Evolutionary conservation across 1,139 yeast genomes (phyloP), one percentile per base, ranked within the genome.

Genomic region (Scheffersomyces illinoinensis): DNA sequence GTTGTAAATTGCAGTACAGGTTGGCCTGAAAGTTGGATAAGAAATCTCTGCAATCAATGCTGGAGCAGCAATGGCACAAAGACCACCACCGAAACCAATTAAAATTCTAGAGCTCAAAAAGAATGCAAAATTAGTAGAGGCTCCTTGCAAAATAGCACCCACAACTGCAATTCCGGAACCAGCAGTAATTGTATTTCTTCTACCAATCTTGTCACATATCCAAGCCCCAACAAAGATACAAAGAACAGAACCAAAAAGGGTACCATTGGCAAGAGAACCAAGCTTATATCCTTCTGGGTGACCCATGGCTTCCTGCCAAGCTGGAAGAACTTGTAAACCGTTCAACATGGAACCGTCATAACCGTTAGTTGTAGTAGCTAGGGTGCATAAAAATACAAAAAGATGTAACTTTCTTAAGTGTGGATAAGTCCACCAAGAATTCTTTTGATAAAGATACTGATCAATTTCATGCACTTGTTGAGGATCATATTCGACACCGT

Each of bases 1-100:
- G 82, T 82, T 83, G 68, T 79, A 85, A 54, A 76, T 69, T 26
- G 83, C 73, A 39, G 87, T 83, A 47, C 75, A 66, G 23, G 74
- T 73, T 20, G 78, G 79, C 68, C 89, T 75, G 62, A 80, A 84
- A 21, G 81, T 78, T 33, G 85, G 85, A 57, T 81, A 83, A 47
- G 83, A 74, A 12, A 73, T 67, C 62, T 82, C 85, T 3, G 82
- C 71, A 57, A 81, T 74, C 61, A 76, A 72, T 0, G 79, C 62
- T 12, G 79, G 77, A 12, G 85, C 76, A 21, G 79, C 75, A 18
- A 80, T 76, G 26, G 69, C 66, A 3, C 78, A 73, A 56, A 76
- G 62, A 52, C 74, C 73, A 50, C 71, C 71, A 52, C 88, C 85
- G 52, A 76, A 61, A 49, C 85, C 85, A 53, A 85, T 62, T 49